phyloP scores from a whole-genome alignment of 371 early-diverging fungal species.

The Circinella minor region DNA sequence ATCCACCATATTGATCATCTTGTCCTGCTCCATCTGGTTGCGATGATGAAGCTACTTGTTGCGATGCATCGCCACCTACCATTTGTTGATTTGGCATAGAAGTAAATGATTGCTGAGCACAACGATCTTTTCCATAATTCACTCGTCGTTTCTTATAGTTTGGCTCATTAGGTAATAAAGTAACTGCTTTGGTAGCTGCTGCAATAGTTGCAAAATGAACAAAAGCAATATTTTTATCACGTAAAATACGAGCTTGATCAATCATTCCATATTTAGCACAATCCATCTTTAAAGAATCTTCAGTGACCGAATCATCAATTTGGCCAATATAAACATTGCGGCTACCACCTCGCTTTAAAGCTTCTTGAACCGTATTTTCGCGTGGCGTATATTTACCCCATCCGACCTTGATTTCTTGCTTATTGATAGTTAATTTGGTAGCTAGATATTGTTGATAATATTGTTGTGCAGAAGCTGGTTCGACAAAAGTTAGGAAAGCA shows the following conservation, averaged over 20 bases:
- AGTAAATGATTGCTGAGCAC: slow-evolving; percentile 23
- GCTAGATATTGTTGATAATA: slow-evolving; percentile 57
- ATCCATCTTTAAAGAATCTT: slow-evolving; percentile 56
- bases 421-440: slow-evolving; percentile 40
- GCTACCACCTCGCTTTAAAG: slow-evolving; percentile 69
- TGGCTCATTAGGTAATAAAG: slow-evolving; percentile 52
- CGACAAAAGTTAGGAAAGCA: slow-evolving; percentile 81
- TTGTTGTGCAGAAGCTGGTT: slow-evolving; percentile 62
- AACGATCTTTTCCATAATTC: slow-evolving; percentile 82
- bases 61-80: too few species aligned
- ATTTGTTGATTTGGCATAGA: neutral
- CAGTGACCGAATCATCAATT: slow-evolving; percentile 60
- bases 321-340: slow-evolving; percentile 81
- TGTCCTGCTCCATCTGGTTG: neutral
- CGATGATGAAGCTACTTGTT: too few species aligned
- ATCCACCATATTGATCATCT: slow-evolving; percentile 17
- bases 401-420: slow-evolving; percentile 68
- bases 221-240: slow-evolving; percentile 78
- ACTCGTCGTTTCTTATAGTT: slow-evolving; percentile 60
- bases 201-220: slow-evolving; percentile 75
- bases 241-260: slow-evolving; percentile 73
- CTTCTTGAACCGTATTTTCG: slow-evolving; percentile 51
- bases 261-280: slow-evolving; percentile 70
- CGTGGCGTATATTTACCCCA: slow-evolving; percentile 80
- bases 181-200: slow-evolving; percentile 74